phyloP scores from a whole-genome alignment of 352 stramenopile species.

The Pelagophyceae sp. region DNA sequence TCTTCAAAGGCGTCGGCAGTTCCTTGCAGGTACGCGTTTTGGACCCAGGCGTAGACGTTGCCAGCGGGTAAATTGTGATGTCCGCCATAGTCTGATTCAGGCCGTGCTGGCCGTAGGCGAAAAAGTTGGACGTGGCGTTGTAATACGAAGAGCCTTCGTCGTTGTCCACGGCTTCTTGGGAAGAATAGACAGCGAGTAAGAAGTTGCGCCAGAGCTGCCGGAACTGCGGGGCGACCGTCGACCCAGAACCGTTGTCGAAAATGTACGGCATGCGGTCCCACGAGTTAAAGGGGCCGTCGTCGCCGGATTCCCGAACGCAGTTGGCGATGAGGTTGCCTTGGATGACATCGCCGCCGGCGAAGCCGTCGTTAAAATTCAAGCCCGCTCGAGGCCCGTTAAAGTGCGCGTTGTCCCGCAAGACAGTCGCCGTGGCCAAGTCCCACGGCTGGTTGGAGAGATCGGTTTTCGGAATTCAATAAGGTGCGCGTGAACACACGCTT shows the following conservation, averaged over 20 bases:
- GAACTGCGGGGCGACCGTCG: neutral
- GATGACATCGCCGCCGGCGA: constrained; percentile 47
- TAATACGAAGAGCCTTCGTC: neutral
- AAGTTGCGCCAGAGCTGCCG: neutral
- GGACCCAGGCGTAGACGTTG: constrained; percentile 36
- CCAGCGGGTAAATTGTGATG: constrained; percentile 36
- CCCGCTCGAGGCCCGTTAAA: constrained; percentile 48
- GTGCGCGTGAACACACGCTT: too few species aligned
- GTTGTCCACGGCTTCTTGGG: neutral
- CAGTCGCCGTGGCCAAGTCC: too few species aligned
- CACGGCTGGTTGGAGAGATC: too few species aligned
- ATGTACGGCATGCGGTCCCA: constrained; percentile 38
- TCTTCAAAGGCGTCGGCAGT: neutral
- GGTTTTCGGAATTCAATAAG: too few species aligned
- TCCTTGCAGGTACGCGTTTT: neutral
- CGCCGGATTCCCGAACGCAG: constrained; percentile 37
- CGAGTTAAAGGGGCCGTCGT: constrained; percentile 34
- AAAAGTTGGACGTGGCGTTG: constrained; percentile 20
- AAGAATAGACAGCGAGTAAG: neutral
- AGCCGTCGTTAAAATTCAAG: constrained; percentile 58
- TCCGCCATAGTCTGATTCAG: constrained; percentile 48
- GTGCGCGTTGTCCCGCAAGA: constrained; percentile 37
- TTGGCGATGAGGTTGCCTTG: constrained; percentile 50
- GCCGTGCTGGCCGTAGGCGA: constrained; percentile 33
- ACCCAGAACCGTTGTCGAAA: neutral